These are phyloP conservation scores for Sporothrix dimorphospora DNA, from an alignment of 2,329 filamentous ascomycete species.

Conservation along the genomic window DNA sequence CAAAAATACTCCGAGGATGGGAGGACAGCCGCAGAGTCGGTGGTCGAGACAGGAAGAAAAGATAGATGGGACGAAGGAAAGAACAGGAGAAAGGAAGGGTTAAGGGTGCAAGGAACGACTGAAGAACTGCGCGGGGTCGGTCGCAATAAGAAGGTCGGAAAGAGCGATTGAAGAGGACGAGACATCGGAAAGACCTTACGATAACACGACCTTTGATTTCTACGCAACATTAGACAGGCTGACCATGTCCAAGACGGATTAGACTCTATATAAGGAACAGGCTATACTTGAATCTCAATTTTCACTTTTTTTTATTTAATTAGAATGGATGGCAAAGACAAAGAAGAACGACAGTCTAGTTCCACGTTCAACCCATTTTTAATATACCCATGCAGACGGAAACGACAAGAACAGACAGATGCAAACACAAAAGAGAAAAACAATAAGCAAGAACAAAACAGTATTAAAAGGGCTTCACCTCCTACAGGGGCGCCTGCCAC, in stretches of 20 bases:
- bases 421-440: neutral
- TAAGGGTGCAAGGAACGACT: neutral
- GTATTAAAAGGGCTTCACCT: neutral
- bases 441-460: neutral
- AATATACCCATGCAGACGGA: neutral
- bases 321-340: neutral
- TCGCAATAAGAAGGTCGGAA: neutral
- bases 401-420: neutral
- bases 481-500: conserved; percentile 53
- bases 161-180: neutral
- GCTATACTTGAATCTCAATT: neutral
- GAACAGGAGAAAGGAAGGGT: neutral
- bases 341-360: neutral
- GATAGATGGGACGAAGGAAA: neutral
- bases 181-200: conserved; percentile 3
- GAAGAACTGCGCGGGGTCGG: neutral
- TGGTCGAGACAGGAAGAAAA: neutral
- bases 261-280: neutral
- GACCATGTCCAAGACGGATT: neutral
- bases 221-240: neutral
- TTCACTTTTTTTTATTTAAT: neutral
- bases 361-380: neutral
- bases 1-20: too few relatives aligned
- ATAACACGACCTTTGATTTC: conserved; percentile 15
- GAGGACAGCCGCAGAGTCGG: neutral